Conservation (phyloP, 441 rosid species). For the Aquilaria agallochum region DNA sequence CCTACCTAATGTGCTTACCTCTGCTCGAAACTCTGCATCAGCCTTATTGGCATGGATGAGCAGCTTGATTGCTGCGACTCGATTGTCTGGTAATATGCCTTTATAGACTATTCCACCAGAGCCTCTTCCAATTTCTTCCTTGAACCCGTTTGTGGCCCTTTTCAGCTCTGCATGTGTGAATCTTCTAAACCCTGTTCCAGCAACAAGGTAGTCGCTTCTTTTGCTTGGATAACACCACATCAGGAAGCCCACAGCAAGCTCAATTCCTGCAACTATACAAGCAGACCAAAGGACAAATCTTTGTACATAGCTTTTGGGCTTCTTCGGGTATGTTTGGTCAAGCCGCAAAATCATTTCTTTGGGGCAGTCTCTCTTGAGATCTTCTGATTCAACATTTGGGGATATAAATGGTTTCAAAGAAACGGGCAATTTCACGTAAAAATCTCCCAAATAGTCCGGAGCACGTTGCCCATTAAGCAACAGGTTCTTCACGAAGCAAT, state of each 20-base stretch:
- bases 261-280: background rate
- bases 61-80: slow-evolving; percentile 23
- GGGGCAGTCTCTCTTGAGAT: slow-evolving; percentile 6
- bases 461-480: slow-evolving; percentile 18
- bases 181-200: slow-evolving; percentile 12
- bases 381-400: background rate
- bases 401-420: background rate
- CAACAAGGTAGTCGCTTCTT: slow-evolving; percentile 6
- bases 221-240: slow-evolving; percentile 7
- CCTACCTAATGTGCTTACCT: slow-evolving; percentile 25
- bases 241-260: slow-evolving; percentile 5
- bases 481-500: slow-evolving; percentile 18
- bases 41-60: slow-evolving; percentile 22
- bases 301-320: slow-evolving; percentile 5
- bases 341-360: background rate
- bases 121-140: slow-evolving; percentile 29
- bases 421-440: slow-evolving; percentile 26
- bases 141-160: slow-evolving; percentile 20
- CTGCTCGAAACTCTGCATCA: slow-evolving; percentile 31
- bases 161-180: slow-evolving; percentile 16
- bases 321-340: slow-evolving; percentile 14
- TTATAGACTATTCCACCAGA: slow-evolving; percentile 25
- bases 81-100: slow-evolving; percentile 16
- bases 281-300: slow-evolving; percentile 12
- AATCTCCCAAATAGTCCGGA: slow-evolving; percentile 12